These are phyloP conservation scores for Calocera cornea DNA, from an alignment of 768 basidiomycete genomes.

Conservation along the genomic window DNA sequence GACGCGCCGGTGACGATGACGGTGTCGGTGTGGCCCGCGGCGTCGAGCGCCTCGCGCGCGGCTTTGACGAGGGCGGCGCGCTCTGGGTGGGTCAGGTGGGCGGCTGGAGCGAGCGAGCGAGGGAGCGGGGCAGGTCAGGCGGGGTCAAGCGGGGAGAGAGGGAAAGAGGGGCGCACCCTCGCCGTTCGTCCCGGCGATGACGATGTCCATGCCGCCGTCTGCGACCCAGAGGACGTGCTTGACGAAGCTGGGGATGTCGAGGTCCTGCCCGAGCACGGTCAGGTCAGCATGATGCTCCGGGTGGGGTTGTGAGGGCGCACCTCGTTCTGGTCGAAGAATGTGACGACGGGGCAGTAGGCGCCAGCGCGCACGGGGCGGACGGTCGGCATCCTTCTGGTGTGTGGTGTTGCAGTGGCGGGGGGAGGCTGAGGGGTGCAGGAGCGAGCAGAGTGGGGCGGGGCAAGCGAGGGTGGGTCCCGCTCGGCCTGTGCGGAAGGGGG, in stretches of 20 bases:
- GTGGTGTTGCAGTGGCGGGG: too few relatives aligned
- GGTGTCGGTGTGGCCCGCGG: slow-evolving; percentile 35
- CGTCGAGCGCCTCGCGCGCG: slow-evolving; percentile 59
- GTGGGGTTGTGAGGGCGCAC: slow-evolving; percentile 32
- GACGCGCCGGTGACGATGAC: slow-evolving; percentile 72
- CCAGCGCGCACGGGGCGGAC: slow-evolving; percentile 53
- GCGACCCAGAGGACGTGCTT: slow-evolving; percentile 53
- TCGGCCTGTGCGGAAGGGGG: too few relatives aligned
- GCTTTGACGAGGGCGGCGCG: slow-evolving; percentile 49
- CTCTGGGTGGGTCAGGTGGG: slow-evolving; percentile 56
- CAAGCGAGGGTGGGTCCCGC: too few relatives aligned
- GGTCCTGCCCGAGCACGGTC: background rate
- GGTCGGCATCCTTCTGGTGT: background rate
- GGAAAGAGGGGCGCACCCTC: slow-evolving; percentile 31
- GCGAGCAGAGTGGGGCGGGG: too few relatives aligned
- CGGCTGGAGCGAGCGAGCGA: slow-evolving; percentile 28
- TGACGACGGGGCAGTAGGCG: slow-evolving; percentile 73
- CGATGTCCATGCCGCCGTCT: slow-evolving; percentile 50
- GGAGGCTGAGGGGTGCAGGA: too few relatives aligned
- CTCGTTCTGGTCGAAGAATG: slow-evolving; percentile 77
- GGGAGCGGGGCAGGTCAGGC: background rate
- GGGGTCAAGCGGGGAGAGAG: background rate
- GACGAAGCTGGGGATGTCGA: slow-evolving; percentile 57
- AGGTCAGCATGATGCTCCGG: background rate
- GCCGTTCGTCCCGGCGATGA: slow-evolving; percentile 74